Evolutionary conservation across 768 basidiomycete genomes (phyloP), one percentile per base, ranked within the genome.

Genomic region (Serendipita vermifera): DNA sequence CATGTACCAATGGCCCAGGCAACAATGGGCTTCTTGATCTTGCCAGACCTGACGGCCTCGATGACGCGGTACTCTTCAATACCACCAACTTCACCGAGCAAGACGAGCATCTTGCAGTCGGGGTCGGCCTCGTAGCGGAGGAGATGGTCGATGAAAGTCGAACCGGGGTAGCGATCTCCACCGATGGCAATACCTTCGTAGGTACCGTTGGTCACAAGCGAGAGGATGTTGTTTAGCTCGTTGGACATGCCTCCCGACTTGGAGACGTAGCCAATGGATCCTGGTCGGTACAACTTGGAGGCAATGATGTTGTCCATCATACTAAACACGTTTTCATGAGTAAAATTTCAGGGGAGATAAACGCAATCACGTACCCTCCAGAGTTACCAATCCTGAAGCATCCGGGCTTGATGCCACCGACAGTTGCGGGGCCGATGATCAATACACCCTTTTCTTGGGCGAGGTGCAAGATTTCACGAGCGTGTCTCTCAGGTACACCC

Each of bases 291-390:
- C 60, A 99, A 85, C 77, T 97, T 99, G 60, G 91, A 94, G 5
- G 93, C 75, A 67, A 97, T 96, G 74, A 98, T 93, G 77, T 98
- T 99, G 77, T 99, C 94, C 93, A 97, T 96, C 94, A 98, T 98
- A 66, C 89, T 85, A 59, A 4, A 56, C 15, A 11, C 57, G 56
- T 43, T 6, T 22, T 26, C 22, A 55, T 32, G 32, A 57, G 11
- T 35, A 43, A 51, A 54, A 27, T 4, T 39, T 26, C 41, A 27
- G 24, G 33, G 33, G 33, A 15, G 24, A 31, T 6, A 38, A 7
- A 55, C 22, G 5, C 6, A 39, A 20, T 22, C 11, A 71, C 82
- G 63, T 64, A 86, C 85, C 87, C 94, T 76, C 94, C 94, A 58
- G 89, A 92, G 80, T 99, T 99, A 65, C 94, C 94, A 65, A 98